Base-by-base conservation (phyloP, 805 yeast species). In the Kodamaea laetipori region DNA sequence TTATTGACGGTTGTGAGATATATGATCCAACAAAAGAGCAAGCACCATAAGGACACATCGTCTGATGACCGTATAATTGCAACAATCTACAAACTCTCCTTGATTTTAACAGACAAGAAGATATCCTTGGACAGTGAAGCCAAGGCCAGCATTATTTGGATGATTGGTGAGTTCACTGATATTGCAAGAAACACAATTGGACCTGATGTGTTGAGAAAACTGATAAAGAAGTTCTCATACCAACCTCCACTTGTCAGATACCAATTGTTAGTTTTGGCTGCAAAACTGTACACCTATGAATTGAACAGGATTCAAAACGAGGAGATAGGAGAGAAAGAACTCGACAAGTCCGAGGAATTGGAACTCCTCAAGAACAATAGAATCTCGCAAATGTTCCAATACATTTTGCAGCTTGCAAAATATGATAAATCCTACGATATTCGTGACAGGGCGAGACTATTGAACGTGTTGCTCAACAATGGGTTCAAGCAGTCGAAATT, bases 121-220 rank as follows among this genome's bases (percentile, higher is more conserved):
- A n/a, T 52, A 12, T 30, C 44, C 13, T 42, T 64, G n/a, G 66
- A 60, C 12, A 51, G 58, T 15, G 67, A 62, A 12, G 95, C 98
- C 0, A 79, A 82, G 51, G 89, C 95, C 1, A 85, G 92, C 37
- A 82, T 90, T 8, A 74, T 92, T 5, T 94, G 98, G 98, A 72
- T 92, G 7, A 76, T 92, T 41, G 97, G 98, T 4, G 97, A 94
- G 56, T 84, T 82, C 57, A 73, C 83, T 0, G 58, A 51, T 23
- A 53, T 55, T 8, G 58, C 61, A 15, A 45, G 59, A 18, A 68
- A 66, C 30, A 49, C 58, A 18, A 62, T 86, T 39, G 83, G 90
- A 3, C 90, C 95, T 0, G 97, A 92, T 57, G 76, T 88, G 2
- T 66, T 89, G 43, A 72, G 97, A 41, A 64, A 67, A 10, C 63